These are phyloP conservation scores for Talaromyces sp. DNA, from an alignment of 2,329 filamentous ascomycete species.

Conservation along the genomic window DNA sequence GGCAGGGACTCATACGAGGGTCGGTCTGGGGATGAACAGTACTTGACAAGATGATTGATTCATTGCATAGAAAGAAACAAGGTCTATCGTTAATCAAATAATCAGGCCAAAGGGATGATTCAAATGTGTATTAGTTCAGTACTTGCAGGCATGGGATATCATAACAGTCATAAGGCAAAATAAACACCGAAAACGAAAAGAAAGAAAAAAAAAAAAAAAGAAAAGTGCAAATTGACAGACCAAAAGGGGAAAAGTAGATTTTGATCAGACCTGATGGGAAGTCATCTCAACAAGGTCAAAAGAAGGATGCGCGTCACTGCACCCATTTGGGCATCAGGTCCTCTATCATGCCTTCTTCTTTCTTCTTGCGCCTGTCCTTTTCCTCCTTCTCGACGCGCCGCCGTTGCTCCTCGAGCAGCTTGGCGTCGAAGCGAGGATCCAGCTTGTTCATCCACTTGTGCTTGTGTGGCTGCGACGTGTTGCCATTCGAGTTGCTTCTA, in stretches of 20 bases:
- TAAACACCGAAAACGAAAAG: neutral
- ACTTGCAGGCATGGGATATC: constrained; percentile 12
- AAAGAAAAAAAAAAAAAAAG: neutral
- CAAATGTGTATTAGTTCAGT: neutral
- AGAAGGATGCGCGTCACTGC: neutral
- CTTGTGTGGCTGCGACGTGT: constrained; percentile 4
- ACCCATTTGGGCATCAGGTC: constrained; percentile 8
- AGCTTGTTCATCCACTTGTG: constrained; percentile 11
- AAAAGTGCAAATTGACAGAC: neutral
- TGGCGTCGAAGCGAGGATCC: constrained; percentile 11
- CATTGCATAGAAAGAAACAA: neutral
- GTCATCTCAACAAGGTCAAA: neutral
- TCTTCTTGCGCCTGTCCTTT: constrained; percentile 5
- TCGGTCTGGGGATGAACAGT: neutral
- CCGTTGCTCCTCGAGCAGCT: constrained; percentile 9
- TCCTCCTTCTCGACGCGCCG: constrained; percentile 8
- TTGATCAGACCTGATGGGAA: neutral
- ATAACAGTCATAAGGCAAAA: constrained; percentile 1
- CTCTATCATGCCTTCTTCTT: constrained; percentile 8
- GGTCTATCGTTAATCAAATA: neutral
- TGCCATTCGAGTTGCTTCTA: neutral
- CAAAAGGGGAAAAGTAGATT: neutral
- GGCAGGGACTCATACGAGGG: neutral
- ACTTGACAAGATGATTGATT: neutral
- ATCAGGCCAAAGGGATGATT: neutral